These are phyloP conservation scores for Fraxinus greggii DNA, from an alignment of 305 asterid genomes.

Conservation along the genomic window DNA sequence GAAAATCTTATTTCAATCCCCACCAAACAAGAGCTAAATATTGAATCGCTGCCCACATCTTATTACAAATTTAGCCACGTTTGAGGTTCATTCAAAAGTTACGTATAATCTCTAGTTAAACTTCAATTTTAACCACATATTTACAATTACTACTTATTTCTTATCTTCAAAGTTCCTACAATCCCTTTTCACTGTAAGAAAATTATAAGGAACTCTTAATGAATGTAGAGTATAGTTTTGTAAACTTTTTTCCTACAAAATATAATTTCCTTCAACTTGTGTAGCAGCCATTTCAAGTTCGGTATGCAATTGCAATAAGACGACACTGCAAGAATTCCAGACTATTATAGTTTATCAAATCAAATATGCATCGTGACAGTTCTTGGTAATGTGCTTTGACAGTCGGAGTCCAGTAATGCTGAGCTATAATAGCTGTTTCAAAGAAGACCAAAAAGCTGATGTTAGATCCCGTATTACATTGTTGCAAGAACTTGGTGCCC, in stretches of 20 bases:
- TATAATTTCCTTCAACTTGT: neutral
- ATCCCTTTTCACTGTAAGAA: too few species aligned
- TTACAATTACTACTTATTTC: too few species aligned
- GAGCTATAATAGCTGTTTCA: neutral
- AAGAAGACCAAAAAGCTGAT: neutral
- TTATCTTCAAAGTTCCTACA: too few species aligned
- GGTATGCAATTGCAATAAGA: neutral
- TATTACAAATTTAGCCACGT: neutral
- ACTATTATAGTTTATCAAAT: neutral
- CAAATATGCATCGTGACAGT: neutral
- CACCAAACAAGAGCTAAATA: too few species aligned
- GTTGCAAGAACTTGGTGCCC: neutral
- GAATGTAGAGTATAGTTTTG: too few species aligned
- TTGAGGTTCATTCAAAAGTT: neutral
- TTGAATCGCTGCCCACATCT: neutral
- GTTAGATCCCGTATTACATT: neutral
- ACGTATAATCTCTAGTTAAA: too few species aligned
- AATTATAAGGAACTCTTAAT: too few species aligned
- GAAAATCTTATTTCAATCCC: too few species aligned
- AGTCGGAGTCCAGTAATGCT: neutral
- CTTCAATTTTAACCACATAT: too few species aligned
- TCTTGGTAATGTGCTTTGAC: neutral
- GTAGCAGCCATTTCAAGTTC: neutral
- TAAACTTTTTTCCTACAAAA: neutral
- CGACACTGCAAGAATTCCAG: neutral